Base-by-base conservation (phyloP, 108 stramenopile genomes). In the Nannochloropsis salina region DNA sequence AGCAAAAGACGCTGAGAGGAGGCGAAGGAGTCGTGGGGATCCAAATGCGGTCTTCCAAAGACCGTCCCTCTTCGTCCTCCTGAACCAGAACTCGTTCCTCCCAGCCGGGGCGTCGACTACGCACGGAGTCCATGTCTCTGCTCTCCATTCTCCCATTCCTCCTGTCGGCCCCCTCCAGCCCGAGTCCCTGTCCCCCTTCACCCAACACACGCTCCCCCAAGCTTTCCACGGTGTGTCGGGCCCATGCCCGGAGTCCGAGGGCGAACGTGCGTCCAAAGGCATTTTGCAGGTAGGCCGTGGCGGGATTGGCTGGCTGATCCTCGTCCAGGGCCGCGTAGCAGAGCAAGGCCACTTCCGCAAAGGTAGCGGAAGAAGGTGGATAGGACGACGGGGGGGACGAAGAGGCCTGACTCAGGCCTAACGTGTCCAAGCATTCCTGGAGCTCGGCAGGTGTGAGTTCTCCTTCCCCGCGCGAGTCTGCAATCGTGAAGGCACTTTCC, bases 351-450 rank as follows among this genome's bases (percentile, higher is more conserved):
- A 74, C 61, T n/a, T 74, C 61, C 61, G 61, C 61, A 74, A 74
- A 74, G 20, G 61, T 74, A 15, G 61, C 61, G 15, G 61, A 74
- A 15, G 8, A 74, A 3, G 61, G n/a, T n/a, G n/a, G 4, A n/a
- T 15, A 74, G 61, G 61, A 74, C 6, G 61, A 8, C 15, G 61
- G 61, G n/a, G 61, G 61, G 8, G 6, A 74, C 3, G 61, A 74
- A 74, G n/a, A n/a, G 1, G 15, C 61, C 61, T 3, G 61, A 15
- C 20, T 74, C 61, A 74, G n/a, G 61, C 61, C 61, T 4, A 74
- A n/a, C 15, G 61, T 74, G n/a, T 74, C 61, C 61, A 74, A 74
- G 61, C 61, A 74, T 74, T 74, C 61, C 8, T 74, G 61, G 61
- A 74, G 61, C 61, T 74, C 61, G 61, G 61, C 61, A 2, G 61